Conservation (phyloP, 805 yeast genomes). For the Saccharomycopsis sp. region DNA sequence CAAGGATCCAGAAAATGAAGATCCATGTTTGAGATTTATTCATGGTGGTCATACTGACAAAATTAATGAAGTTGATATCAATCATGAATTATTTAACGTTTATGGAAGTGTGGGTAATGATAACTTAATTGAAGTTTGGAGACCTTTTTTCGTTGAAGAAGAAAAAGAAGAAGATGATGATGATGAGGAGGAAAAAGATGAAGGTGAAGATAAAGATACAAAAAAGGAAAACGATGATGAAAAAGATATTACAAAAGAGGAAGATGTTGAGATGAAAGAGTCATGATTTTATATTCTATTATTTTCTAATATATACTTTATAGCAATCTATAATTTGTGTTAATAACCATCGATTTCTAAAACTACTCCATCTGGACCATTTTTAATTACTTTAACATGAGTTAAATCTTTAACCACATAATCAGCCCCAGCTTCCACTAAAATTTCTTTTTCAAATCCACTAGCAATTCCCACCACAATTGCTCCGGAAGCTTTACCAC, state of each 20-base stretch:
- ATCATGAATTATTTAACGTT: conserved; percentile 47
- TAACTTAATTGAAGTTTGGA: conserved; percentile 67
- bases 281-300: neutral
- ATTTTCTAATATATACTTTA: neutral
- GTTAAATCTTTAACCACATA: conserved; percentile 69
- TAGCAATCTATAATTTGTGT: neutral
- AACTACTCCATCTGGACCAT: conserved; percentile 29
- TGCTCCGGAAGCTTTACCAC: conserved; percentile 80
- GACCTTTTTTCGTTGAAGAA: conserved; percentile 27
- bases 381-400: conserved; percentile 47
- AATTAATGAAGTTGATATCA: conserved; percentile 58
- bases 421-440: conserved; percentile 69
- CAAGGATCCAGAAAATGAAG: conserved; percentile 50
- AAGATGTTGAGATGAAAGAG: neutral
- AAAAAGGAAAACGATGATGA: neutral
- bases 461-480: conserved; percentile 76
- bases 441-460: conserved; percentile 55
- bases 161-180: conserved; percentile 30
- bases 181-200: conserved; percentile 16
- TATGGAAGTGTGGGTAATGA: conserved; percentile 60
- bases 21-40: conserved; percentile 67
- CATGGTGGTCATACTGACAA: conserved; percentile 83
- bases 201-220: conserved; percentile 7
- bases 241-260: neutral
- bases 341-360: conserved; percentile 10